Percentiles rank a stretch among this genome's conserved stretches.
phyloP scores from a whole-genome alignment of 805 yeast genomes.

The Spathaspora passalidarum region DNA sequence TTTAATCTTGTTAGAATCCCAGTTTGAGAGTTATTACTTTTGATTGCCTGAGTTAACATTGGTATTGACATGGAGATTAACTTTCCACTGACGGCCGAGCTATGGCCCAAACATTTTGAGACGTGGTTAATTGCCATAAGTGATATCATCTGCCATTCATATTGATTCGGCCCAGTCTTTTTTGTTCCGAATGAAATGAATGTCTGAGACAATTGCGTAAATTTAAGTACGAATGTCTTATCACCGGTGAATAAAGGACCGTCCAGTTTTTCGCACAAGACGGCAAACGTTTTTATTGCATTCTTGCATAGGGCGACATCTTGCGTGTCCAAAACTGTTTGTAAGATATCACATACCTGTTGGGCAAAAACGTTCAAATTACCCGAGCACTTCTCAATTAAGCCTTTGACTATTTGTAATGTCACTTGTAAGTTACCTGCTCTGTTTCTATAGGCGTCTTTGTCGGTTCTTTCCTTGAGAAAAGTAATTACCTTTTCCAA shows the following conservation, averaged over 20 bases:
- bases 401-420: conserved; percentile 60
- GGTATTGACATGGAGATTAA: conserved; percentile 35
- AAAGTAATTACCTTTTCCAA: conserved; percentile 80
- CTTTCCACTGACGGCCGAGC: conserved; percentile 22
- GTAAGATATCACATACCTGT: conserved; percentile 61
- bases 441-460: conserved; percentile 54
- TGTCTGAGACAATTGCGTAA: conserved; percentile 29
- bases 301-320: conserved; percentile 64
- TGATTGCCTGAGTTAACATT: conserved; percentile 35
- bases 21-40: conserved; percentile 16
- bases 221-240: conserved; percentile 49
- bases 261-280: conserved; percentile 48
- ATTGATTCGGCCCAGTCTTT: conserved; percentile 23
- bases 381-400: conserved; percentile 74
- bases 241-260: conserved; percentile 67
- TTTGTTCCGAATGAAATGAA: conserved; percentile 17
- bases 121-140: conserved; percentile 38
- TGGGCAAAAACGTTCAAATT: conserved; percentile 81
- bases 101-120: conserved; percentile 36
- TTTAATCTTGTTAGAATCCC: conserved; percentile 21
- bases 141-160: conserved; percentile 47
- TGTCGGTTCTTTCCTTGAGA: conserved; percentile 55
- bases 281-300: conserved; percentile 45
- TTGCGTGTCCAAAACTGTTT: conserved; percentile 45
- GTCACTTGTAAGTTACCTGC: conserved; percentile 85